phyloP scores from a whole-genome alignment of 495 filamentous ascomycete species.

The Xeromyces bisporus region DNA sequence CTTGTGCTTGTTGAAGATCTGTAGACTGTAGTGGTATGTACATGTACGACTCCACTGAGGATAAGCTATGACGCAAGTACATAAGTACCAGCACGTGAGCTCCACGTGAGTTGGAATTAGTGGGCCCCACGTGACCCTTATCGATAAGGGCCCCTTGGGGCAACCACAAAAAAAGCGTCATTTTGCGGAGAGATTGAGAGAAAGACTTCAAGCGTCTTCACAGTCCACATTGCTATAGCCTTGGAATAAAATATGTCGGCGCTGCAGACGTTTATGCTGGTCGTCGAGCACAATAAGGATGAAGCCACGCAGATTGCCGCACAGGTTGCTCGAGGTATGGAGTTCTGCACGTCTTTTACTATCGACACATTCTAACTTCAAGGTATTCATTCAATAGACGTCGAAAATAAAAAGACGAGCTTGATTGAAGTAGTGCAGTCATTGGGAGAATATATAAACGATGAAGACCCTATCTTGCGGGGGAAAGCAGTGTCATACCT shows the following conservation, averaged over 20 bases:
- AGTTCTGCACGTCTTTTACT: too few species aligned
- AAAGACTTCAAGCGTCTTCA: too few species aligned
- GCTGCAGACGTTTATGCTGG: conserved; percentile 47
- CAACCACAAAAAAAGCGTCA: conserved; percentile 15
- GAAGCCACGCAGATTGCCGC: conserved; percentile 42
- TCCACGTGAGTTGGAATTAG: conserved; percentile 7
- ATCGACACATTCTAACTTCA: too few species aligned
- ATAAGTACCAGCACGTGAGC: too few species aligned
- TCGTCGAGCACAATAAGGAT: conserved; percentile 42
- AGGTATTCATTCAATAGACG: conserved; percentile 25
- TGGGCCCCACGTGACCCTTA: conserved; percentile 11
- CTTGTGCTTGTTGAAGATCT: too few species aligned
- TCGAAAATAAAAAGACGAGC: conserved; percentile 44
- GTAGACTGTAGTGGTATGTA: too few species aligned
- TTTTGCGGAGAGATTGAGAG: conserved; percentile 7
- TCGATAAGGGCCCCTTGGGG: conserved; percentile 13
- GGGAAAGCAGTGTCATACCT: conserved; percentile 54
- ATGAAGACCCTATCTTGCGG: conserved; percentile 46
- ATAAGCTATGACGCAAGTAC: conserved; percentile 6
- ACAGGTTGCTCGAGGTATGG: conserved; percentile 37
- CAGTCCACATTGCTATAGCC: too few species aligned
- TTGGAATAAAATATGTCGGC: conserved; percentile 34
- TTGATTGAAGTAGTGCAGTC: conserved; percentile 51
- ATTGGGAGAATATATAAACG: conserved; percentile 52
- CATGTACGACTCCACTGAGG: too few species aligned